Conservation (phyloP, 2,329 filamentous ascomycete genomes). For the Fusarium sp. region DNA sequence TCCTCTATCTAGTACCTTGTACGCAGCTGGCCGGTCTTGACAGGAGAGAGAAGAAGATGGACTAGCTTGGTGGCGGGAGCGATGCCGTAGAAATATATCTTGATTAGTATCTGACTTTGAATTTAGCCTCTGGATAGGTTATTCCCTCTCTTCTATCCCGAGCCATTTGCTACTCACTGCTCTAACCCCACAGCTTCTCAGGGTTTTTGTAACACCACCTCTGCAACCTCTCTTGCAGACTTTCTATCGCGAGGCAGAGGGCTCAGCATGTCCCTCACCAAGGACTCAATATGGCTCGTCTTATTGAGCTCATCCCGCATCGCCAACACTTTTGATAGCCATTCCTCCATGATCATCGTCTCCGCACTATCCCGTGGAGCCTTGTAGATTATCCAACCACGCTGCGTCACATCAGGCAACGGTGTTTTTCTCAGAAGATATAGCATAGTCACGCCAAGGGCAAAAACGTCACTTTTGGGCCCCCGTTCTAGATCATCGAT, state of each 20-base stretch:
- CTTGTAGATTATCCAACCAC: not conserved
- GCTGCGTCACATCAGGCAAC: not conserved
- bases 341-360: not conserved
- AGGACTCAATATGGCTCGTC: not conserved
- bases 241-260: not conserved
- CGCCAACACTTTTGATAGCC: accelerated
- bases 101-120: too few relatives aligned
- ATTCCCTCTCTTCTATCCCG: too few relatives aligned
- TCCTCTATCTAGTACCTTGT: too few relatives aligned
- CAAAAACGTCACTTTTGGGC: not conserved
- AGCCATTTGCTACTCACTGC: too few relatives aligned
- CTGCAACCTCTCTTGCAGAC: not conserved
- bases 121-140: too few relatives aligned
- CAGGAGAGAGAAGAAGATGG: too few relatives aligned
- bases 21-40: too few relatives aligned
- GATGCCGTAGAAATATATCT: too few relatives aligned
- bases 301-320: not conserved
- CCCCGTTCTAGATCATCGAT: not conserved
- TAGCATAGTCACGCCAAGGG: not conserved
- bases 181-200: not conserved
- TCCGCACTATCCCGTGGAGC: not conserved
- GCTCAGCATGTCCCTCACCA: not conserved
- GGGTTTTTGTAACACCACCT: not conserved
- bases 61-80: too few relatives aligned
- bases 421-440: not conserved